Evolutionary conservation across 495 filamentous ascomycete genomes (phyloP), one percentile per base, ranked within the genome.

Genomic region (Gamarada debralockiae): DNA sequence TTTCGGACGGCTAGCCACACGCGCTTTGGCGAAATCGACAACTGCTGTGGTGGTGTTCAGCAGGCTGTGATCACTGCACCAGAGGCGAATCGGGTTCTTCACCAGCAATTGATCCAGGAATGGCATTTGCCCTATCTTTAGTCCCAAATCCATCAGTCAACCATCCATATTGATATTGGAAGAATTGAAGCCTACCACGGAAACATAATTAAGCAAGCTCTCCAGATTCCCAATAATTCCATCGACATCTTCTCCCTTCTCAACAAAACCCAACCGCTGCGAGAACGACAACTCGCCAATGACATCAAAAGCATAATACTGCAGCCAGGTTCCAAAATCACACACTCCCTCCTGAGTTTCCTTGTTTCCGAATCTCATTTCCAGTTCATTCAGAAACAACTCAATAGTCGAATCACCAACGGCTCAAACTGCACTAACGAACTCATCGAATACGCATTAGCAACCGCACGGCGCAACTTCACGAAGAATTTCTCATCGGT

Each of bases 351-450:
- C 27, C 27, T 29, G 27, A 4, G 5, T 10, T 29, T 29, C 5
- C 27, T 29, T 29, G 27, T 10, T 10, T 4, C 10, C 27, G 10
- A 29, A 10, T 10, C 10, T 29, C 5, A 4, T 4, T 10, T 29
- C 5, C 27, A 29, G n/a, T n/a, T 29, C 5, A 29, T 29, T 29
- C 5, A 29, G 27, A 29, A 5, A 29, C 27, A 29, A n/a, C 10
- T 29, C 27, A 29, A 5, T 10, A 29, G 27, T 29, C 27, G 10
- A 5, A 29, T n/a, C n/a, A 79, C 79, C 41, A 73, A 78, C 3
- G 65, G 61, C 60, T 84, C 81, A 54, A 81, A 82, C 21, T 67
- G 61, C 0, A 82, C 67, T 17, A 83, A 57, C 6, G 71, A 70
- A 45, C 69, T 75, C 73, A 83, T 79, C 0, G 74, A 72, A 55